Evolutionary conservation across 345 rosid genomes (phyloP).

Genomic region (Excoecaria cochinchinensis): DNA sequence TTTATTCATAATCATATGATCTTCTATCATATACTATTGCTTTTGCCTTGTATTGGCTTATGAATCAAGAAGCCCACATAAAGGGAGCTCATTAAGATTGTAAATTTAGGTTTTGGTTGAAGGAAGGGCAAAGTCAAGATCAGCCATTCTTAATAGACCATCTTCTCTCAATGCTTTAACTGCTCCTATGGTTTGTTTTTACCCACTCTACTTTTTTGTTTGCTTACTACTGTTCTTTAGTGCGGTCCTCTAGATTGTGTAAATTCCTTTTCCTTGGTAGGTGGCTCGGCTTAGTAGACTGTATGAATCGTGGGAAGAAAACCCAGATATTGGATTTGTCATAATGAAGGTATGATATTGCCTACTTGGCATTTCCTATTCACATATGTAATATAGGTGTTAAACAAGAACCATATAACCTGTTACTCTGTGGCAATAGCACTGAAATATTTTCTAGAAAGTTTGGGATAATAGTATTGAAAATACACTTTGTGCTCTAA

Average conservation of each 20-base stretch:
- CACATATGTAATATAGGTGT: not conserved
- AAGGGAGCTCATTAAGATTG: not conserved
- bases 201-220: not conserved
- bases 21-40: not conserved
- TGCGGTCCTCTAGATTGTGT: not conserved
- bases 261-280: slow-evolving; percentile 30
- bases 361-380: not conserved
- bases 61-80: not conserved
- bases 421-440: not conserved
- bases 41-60: not conserved
- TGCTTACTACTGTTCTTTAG: not conserved
- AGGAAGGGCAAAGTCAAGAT: slow-evolving; percentile 90
- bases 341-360: slow-evolving; percentile 64
- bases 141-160: slow-evolving; percentile 73
- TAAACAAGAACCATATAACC: not conserved
- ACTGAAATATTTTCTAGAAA: not conserved
- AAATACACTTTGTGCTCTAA: slow-evolving; percentile 12
- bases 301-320: slow-evolving; percentile 95
- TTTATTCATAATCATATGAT: not conserved
- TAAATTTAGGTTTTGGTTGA: slow-evolving; percentile 63
- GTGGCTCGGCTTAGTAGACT: slow-evolving; percentile 68
- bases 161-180: slow-evolving; percentile 77
- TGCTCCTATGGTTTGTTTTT: slow-evolving; percentile 52
- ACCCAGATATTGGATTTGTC: slow-evolving; percentile 77
- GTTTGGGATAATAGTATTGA: not conserved